Conservation (phyloP, 2,329 filamentous ascomycete genomes). For the Venturia asperata region DNA sequence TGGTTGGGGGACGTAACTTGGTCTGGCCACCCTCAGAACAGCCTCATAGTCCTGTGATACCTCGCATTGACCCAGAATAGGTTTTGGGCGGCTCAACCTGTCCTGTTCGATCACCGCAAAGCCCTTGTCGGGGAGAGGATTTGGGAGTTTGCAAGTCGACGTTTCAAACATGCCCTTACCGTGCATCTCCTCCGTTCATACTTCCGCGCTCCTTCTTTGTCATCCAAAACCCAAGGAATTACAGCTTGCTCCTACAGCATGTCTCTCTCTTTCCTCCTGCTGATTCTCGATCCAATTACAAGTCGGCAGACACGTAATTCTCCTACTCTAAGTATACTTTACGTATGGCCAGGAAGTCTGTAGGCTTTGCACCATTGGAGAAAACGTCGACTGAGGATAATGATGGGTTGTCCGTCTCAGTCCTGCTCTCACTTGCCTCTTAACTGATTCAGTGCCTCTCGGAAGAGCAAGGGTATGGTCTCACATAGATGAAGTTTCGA, state of each 20-base stretch:
- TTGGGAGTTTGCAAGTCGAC: background rate
- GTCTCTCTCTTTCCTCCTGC: background rate
- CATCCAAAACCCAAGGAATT: background rate
- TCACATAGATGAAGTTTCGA: background rate
- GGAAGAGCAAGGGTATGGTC: background rate
- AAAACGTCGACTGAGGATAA: background rate
- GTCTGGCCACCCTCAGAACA: background rate
- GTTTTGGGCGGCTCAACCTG: background rate
- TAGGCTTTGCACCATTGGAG: background rate
- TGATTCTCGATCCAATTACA: background rate
- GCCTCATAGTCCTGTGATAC: background rate
- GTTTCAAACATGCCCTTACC: slow-evolving; percentile 7
- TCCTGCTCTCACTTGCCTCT: background rate
- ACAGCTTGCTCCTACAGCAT: background rate
- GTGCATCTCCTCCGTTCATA: background rate
- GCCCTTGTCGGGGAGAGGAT: background rate
- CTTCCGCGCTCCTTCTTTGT: background rate
- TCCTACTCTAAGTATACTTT: background rate
- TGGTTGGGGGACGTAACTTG: background rate
- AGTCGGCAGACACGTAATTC: background rate
- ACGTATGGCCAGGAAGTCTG: background rate
- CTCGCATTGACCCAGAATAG: background rate
- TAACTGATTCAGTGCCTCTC: background rate
- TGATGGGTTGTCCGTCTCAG: background rate
- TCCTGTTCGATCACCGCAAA: background rate